Evolutionary conservation across 2,329 filamentous ascomycete genomes (phyloP).

Genomic region (Penicillium olsonii): DNA sequence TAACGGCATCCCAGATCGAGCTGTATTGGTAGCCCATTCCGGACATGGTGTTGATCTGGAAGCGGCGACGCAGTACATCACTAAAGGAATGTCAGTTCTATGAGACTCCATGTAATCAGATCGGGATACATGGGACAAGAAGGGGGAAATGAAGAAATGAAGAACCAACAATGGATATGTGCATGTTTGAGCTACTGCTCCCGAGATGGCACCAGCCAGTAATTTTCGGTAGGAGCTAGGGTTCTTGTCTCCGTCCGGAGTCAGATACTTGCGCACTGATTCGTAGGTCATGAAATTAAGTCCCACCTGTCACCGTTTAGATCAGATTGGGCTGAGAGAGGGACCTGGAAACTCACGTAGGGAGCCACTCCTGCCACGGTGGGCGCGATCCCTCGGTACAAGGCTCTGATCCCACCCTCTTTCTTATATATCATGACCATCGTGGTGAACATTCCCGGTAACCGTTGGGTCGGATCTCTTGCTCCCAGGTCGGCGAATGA

Average conservation of each 20-base stretch:
- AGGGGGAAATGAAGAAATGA: not conserved
- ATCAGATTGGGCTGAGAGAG: not conserved
- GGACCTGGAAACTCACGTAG: constrained; percentile 66
- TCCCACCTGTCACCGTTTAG: constrained; percentile 64
- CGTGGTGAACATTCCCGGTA: constrained; percentile 92
- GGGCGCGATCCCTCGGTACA: constrained; percentile 94
- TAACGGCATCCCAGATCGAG: constrained; percentile 78
- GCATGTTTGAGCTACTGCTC: constrained; percentile 93
- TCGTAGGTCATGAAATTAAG: constrained; percentile 99
- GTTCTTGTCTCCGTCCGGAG: constrained; percentile 82
- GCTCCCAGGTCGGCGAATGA: constrained; percentile 78
- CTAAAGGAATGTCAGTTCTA: constrained; percentile 46
- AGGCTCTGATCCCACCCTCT: constrained; percentile 78
- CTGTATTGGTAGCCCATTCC: constrained; percentile 97
- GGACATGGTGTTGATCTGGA: constrained; percentile 99
- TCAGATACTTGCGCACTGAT: constrained; percentile 78
- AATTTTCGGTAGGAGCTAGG: constrained; percentile 79
- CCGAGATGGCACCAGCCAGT: constrained; percentile 87
- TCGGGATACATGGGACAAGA: not conserved
- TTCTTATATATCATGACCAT: constrained; percentile 82
- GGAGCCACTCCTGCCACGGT: constrained; percentile 94
- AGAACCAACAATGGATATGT: constrained; percentile 89
- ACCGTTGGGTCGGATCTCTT: constrained; percentile 58
- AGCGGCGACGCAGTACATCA: constrained; percentile 87
- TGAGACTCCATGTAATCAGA: not conserved